These are phyloP conservation scores for Asterella californica DNA, from an alignment of 225 moss, liverwort and hornwort genomes.

Conservation along the genomic window DNA sequence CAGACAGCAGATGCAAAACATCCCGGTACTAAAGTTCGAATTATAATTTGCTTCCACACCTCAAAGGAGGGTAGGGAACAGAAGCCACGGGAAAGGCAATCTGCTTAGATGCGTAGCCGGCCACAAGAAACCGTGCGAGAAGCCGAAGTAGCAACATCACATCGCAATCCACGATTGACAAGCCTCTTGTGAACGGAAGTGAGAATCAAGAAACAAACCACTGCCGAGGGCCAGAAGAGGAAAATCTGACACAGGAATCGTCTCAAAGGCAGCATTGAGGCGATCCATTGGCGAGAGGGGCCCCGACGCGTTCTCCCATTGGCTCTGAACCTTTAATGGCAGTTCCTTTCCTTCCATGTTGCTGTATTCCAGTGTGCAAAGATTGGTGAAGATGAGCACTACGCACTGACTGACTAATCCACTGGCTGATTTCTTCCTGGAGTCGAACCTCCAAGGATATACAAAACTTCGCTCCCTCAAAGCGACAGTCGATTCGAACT, in stretches of 20 bases:
- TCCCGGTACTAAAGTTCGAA: not conserved
- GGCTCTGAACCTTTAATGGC: constrained; percentile 19
- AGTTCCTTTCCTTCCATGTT: constrained; percentile 14
- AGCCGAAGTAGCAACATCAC: not conserved
- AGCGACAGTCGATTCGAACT: not conserved
- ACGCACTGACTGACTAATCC: not conserved
- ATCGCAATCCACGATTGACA: not conserved
- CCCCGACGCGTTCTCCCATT: constrained; percentile 7
- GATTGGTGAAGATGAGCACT: not conserved
- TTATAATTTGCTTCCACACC: not conserved
- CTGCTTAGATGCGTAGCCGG: not conserved
- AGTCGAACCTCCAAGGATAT: not conserved
- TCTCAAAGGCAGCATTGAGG: constrained; percentile 24
- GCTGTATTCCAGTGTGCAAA: not conserved
- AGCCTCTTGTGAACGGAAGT: not conserved
- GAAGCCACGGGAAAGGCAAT: not conserved
- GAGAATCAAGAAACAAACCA: constrained; percentile 15
- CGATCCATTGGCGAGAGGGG: constrained; percentile 18
- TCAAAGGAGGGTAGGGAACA: not conserved
- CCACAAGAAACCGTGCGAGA: not conserved
- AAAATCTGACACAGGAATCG: constrained; percentile 18
- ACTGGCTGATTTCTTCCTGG: not conserved
- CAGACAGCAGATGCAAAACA: not conserved
- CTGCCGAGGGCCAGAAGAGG: constrained; percentile 20
- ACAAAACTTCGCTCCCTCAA: not conserved